These are phyloP conservation scores for Epithele typhae DNA, from an alignment of 768 basidiomycete species.

Conservation along the genomic window DNA sequence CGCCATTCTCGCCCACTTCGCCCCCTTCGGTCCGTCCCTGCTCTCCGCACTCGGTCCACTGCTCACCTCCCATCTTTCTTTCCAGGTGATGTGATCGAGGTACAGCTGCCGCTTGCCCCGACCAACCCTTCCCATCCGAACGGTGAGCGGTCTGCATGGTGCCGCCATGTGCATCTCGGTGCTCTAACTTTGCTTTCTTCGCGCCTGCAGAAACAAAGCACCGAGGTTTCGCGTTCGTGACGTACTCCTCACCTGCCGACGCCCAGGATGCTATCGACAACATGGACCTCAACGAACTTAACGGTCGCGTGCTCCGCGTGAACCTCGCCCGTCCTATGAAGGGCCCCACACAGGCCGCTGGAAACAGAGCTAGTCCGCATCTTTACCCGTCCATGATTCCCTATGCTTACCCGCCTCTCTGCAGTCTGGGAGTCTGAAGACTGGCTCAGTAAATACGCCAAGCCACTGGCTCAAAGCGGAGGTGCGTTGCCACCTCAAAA, in stretches of 20 bases:
- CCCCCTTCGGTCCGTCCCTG: slow-evolving; percentile 71
- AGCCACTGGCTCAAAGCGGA: slow-evolving; percentile 71
- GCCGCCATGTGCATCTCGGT: background rate
- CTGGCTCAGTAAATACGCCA: slow-evolving; percentile 80
- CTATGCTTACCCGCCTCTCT: background rate
- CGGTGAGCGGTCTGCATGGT: slow-evolving; percentile 35
- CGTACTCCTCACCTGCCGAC: slow-evolving; percentile 73
- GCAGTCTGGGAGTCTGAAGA: slow-evolving; percentile 96
- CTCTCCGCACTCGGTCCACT: slow-evolving; percentile 1
- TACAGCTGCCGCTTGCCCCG: slow-evolving; percentile 79
- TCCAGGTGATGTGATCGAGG: slow-evolving; percentile 90
- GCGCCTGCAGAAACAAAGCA: slow-evolving; percentile 61
- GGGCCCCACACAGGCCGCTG: slow-evolving; percentile 51
- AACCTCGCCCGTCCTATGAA: slow-evolving; percentile 85
- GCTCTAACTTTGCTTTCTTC: background rate
- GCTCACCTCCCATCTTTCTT: slow-evolving; percentile 4
- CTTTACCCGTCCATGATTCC: slow-evolving; percentile 13
- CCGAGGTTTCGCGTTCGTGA: slow-evolving; percentile 92
- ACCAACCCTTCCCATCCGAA: slow-evolving; percentile 63
- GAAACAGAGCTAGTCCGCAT: slow-evolving; percentile 73
- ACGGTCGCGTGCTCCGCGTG: slow-evolving; percentile 72
- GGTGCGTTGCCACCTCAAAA: slow-evolving; percentile 37
- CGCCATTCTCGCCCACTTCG: slow-evolving; percentile 72
- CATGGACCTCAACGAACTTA: slow-evolving; percentile 92
- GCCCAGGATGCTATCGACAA: slow-evolving; percentile 98